Conservation (phyloP, 2,329 filamentous ascomycete genomes). For the Phaeosphaeriaceae sp. region DNA sequence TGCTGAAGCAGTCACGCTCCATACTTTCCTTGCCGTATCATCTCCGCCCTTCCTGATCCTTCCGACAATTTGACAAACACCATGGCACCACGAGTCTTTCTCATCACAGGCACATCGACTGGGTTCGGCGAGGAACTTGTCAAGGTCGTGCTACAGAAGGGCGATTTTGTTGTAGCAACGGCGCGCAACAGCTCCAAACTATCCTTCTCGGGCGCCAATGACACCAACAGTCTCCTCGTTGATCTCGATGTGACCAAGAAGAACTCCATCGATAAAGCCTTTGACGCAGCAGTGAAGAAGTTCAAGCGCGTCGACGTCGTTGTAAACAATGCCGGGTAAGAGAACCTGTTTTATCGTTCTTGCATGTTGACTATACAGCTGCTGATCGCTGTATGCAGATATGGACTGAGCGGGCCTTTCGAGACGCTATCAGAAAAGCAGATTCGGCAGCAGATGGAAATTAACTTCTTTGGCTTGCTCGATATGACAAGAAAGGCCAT, state of each 20-base stretch:
- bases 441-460: conserved; percentile 62
- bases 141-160: conserved; percentile 51
- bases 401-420: conserved; percentile 61
- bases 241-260: conserved; percentile 62
- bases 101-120: conserved; percentile 57
- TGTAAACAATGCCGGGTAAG: conserved; percentile 64
- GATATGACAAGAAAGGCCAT: conserved; percentile 59
- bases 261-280: conserved; percentile 54
- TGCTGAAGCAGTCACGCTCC: neutral
- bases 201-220: conserved; percentile 47
- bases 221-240: conserved; percentile 57
- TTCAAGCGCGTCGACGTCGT: conserved; percentile 66
- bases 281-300: conserved; percentile 54
- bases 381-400: conserved; percentile 30
- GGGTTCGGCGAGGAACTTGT: conserved; percentile 56
- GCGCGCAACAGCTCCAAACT: conserved; percentile 55
- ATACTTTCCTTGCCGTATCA: neutral
- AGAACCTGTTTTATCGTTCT: neutral
- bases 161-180: conserved; percentile 55
- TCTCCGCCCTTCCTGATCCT: neutral
- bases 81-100: conserved; percentile 55
- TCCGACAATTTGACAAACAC: neutral
- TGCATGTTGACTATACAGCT: neutral
- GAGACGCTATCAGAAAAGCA: conserved; percentile 60
- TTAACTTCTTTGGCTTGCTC: conserved; percentile 66